phyloP scores from a whole-genome alignment of 2,329 filamentous ascomycete species.

The Fusarium falciforme region DNA sequence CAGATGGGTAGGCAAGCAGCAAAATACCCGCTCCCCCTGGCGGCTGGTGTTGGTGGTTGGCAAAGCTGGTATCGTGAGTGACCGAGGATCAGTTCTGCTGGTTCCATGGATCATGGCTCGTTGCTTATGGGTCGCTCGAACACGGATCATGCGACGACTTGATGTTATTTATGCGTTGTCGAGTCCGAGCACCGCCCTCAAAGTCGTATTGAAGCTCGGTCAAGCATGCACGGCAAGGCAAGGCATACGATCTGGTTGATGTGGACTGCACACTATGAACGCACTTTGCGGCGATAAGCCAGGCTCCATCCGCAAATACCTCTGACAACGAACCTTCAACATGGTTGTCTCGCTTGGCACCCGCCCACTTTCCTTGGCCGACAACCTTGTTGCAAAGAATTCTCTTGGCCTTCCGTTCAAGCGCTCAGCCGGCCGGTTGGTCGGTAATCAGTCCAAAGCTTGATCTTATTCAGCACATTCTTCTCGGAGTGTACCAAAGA shows the following conservation, averaged over 20 bases:
- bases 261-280: constrained; percentile 1
- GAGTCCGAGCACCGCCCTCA: constrained; percentile 7
- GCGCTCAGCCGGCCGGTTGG: constrained; percentile 28
- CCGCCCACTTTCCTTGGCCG: constrained; percentile 2
- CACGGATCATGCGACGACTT: constrained; percentile 26
- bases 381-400: constrained; percentile 4
- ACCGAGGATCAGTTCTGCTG: constrained; percentile 10
- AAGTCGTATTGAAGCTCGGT: constrained; percentile 2
- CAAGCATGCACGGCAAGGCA: constrained; percentile 17
- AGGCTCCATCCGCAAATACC: background rate
- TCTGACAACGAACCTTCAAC: background rate
- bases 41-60: constrained; percentile 24
- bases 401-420: constrained; percentile 18
- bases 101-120: constrained; percentile 33
- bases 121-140: constrained; percentile 16
- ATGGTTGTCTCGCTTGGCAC: background rate
- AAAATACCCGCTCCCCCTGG: constrained; percentile 14
- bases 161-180: constrained; percentile 23
- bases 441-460: constrained; percentile 17
- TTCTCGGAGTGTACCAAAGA: background rate
- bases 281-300: background rate
- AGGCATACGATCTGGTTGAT: constrained; percentile 10
- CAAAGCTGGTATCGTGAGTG: constrained; percentile 15
- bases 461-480: constrained; percentile 1
- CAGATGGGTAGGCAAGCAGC: constrained; percentile 17